These are phyloP conservation scores for Piloderma croceum DNA, from an alignment of 768 basidiomycete species.

Conservation along the genomic window DNA sequence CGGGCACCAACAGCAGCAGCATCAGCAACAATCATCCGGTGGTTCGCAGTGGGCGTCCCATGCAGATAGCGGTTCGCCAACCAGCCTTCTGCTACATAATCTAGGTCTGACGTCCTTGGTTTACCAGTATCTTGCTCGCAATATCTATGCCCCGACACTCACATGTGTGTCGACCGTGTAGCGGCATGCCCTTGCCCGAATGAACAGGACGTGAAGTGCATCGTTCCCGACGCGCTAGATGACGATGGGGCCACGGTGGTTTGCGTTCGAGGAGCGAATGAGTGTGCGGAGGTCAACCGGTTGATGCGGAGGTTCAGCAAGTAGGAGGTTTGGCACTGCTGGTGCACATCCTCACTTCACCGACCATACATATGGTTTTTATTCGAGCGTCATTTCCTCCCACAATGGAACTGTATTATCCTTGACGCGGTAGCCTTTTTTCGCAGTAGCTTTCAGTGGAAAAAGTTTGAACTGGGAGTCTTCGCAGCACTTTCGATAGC, in stretches of 20 bases:
- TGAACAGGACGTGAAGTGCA: slow-evolving; percentile 70
- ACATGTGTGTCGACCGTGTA: slow-evolving; percentile 59
- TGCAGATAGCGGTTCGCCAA: slow-evolving; percentile 49
- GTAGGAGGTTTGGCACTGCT: no score
- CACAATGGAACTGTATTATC: slow-evolving; percentile 3
- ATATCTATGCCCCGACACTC: slow-evolving; percentile 72
- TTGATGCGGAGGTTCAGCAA: slow-evolving; percentile 38
- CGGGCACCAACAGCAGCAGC: slow-evolving; percentile 52
- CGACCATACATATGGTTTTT: slow-evolving; percentile 13
- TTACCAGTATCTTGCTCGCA: slow-evolving; percentile 62
- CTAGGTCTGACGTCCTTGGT: not conserved
- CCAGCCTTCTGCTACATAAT: not conserved
- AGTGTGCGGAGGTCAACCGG: slow-evolving; percentile 57
- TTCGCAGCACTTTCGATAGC: slow-evolving; percentile 1
- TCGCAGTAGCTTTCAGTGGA: not conserved
- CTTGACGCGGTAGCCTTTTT: not conserved
- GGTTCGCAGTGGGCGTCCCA: slow-evolving; percentile 62
- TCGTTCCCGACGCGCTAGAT: slow-evolving; percentile 57
- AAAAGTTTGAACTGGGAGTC: not conserved
- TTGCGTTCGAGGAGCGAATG: slow-evolving; percentile 61
- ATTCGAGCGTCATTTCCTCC: not conserved
- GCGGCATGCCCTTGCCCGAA: slow-evolving; percentile 77
- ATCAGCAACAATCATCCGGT: slow-evolving; percentile 46
- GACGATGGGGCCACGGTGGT: slow-evolving; percentile 54
- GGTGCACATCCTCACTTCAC: no score